Evolutionary conservation across 177 flowering plant genomes (phyloP).

Genomic region (Vitis hybrid): DNA sequence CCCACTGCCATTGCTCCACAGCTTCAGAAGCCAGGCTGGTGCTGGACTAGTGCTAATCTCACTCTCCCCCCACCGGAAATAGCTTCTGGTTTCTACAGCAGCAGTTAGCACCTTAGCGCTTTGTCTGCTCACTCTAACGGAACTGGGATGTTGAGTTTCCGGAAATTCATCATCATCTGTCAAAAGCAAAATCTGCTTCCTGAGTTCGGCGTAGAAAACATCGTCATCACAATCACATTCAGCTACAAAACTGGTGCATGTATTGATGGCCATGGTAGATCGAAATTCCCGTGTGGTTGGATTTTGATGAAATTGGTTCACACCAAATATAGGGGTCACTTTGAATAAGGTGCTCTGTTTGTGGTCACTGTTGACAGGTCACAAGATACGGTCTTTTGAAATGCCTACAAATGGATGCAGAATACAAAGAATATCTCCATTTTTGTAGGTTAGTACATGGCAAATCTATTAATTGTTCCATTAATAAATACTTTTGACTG

Average conservation of each 20-base stretch:
- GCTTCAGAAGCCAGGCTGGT: background rate
- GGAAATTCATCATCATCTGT: constrained; percentile 7
- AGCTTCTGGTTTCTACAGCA: background rate
- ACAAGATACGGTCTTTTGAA: constrained; percentile 7
- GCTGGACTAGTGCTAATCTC: background rate
- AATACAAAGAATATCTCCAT: constrained; percentile 19
- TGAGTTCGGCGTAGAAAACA: background rate
- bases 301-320: too few relatives aligned
- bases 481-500: background rate
- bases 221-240: background rate
- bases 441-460: constrained; percentile 24
- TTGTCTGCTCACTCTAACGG: too few relatives aligned
- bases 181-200: constrained; percentile 2
- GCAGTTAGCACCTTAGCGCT: too few relatives aligned
- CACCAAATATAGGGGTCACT: too few relatives aligned
- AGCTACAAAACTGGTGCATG: too few relatives aligned
- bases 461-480: background rate
- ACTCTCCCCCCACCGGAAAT: background rate
- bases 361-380: constrained; percentile 20
- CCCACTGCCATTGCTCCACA: constrained; percentile 2
- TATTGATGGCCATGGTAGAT: too few relatives aligned
- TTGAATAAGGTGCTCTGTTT: constrained; percentile 7
- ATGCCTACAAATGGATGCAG: constrained; percentile 22
- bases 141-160: background rate
- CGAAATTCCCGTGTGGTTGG: too few relatives aligned